Base-by-base conservation (phyloP, 2,329 filamentous ascomycete species). In the Didymella pomorum region DNA sequence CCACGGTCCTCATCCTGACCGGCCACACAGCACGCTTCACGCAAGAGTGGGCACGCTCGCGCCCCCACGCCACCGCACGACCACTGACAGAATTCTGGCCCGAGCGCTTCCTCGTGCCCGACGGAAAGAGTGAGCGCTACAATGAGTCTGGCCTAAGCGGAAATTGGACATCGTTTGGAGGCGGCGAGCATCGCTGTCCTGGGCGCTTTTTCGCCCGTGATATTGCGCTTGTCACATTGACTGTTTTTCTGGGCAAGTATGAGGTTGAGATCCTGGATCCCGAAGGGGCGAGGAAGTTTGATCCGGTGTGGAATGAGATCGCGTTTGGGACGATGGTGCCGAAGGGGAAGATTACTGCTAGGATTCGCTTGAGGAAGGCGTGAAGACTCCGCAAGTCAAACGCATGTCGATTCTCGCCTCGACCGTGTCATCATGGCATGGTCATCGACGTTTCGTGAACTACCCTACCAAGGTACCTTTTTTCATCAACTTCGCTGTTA, bases 131-230 rank as follows among this genome's bases (percentile, higher is more conserved):
- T 7, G 23, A 25, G 23, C 23, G 23, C 4, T 25, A 25, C 23
- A 25, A 25, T 25, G 23, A 25, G 23, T 25, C 23, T 4, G 23
- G 23, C 7, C 23, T 25, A 25, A 25, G 23, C 23, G 64, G 65
- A 0, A 63, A 44, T 2, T 66, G 60, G 64, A 65, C 60, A 4
- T 43, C 35, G 2, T 68, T 66, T 20, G 65, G 65, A 1, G 65
- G 64, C 3, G 65, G 65, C 0, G 64, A 58, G 39, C 65, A 68
- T 14, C 52, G 60, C n/a, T 68, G 65, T n/a, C 65, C 65, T 0
- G 65, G 62, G 0, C 12, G 64, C 0, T 63, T 66, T 18, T 64
- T 60, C 25, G 65, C 65, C 1, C 57, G 65, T 2, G 58, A 65
- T 10, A 68, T 65, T 9, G 62, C 41, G 0, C 46, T 68, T 23